Evolutionary conservation across 352 stramenopile species (phyloP).

Genomic region (Phytophthora fragariaefolia): DNA sequence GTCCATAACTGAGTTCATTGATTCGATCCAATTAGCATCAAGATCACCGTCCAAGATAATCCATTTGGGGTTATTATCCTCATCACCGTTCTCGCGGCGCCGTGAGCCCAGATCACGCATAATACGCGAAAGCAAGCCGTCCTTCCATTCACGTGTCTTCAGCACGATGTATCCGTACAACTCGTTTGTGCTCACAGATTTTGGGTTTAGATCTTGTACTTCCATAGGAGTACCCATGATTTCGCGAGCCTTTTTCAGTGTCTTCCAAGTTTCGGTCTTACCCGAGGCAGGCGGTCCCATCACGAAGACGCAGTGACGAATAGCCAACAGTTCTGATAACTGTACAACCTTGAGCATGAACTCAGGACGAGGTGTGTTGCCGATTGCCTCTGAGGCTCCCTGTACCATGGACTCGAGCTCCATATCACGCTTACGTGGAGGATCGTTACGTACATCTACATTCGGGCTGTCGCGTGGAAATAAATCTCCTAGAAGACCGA

Average conservation of each 20-base stretch:
- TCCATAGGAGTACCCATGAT: conserved; percentile 90
- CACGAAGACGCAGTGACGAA: conserved; percentile 97
- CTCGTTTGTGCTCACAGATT: conserved; percentile 96
- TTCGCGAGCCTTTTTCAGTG: conserved; percentile 88
- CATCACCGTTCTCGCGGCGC: conserved; percentile 87
- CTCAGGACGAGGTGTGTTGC: conserved; percentile 80
- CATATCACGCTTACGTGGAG: conserved; percentile 91
- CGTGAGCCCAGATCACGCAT: conserved; percentile 95
- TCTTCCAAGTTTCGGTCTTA: conserved; percentile 97
- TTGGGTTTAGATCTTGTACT: conserved; percentile 95
- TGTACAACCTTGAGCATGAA: conserved; percentile 96
- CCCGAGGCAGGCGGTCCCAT: conserved; percentile 94
- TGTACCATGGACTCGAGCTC: conserved; percentile 93
- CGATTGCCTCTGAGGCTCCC: conserved; percentile 78
- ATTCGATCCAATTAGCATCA: conserved; percentile 98
- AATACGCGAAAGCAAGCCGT: conserved; percentile 94
- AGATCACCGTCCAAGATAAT: conserved; percentile 97
- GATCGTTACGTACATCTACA: conserved; percentile 91
- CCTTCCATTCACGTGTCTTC: conserved; percentile 96
- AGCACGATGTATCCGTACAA: conserved; percentile 97
- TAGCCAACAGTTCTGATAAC: conserved; percentile 94
- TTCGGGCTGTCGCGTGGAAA: conserved; percentile 92
- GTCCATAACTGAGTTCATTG: conserved; percentile 98
- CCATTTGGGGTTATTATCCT: conserved; percentile 96
- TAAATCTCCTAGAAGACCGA: conserved; percentile 93